phyloP scores from a whole-genome alignment of 176 grass and related monocot genomes.

The Ampelocalamus luodianensis region DNA sequence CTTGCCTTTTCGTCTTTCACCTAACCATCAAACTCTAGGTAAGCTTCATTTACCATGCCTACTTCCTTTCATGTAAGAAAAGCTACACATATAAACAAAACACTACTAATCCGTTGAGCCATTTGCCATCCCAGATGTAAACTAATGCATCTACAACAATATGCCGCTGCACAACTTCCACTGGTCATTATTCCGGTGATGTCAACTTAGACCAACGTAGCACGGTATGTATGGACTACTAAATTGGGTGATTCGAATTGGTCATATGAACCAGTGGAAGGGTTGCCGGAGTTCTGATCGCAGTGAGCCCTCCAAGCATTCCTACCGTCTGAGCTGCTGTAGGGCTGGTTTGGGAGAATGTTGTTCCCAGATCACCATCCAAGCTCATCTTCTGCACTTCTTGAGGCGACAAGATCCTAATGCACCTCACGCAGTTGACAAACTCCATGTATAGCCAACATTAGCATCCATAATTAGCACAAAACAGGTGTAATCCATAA shows the following conservation, averaged over 20 bases:
- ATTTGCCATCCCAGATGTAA: conserved; percentile 45
- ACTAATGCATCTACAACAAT: conserved; percentile 47
- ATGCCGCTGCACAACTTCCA: not conserved
- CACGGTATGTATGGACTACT: not conserved
- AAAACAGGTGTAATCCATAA: not conserved
- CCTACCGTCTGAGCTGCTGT: conserved; percentile 66
- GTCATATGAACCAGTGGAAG: conserved; percentile 74
- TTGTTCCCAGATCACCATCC: conserved; percentile 71
- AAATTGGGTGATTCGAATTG: conserved; percentile 67
- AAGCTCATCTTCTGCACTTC: conserved; percentile 67
- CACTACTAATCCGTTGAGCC: conserved; percentile 30
- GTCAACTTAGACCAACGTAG: not conserved
- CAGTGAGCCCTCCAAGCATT: conserved; percentile 69
- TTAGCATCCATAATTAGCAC: not conserved
- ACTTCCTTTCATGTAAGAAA: conserved; percentile 47
- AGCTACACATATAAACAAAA: conserved; percentile 67
- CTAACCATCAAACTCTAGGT: conserved; percentile 32
- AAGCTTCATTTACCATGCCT: conserved; percentile 48
- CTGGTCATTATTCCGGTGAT: conserved; percentile 8
- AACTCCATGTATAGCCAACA: conserved; percentile 59
- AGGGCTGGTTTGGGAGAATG: conserved; percentile 62
- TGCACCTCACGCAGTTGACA: conserved; percentile 71
- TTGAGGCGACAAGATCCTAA: conserved; percentile 52
- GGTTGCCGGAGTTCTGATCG: conserved; percentile 79
- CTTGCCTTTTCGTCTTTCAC: conserved; percentile 37